A percentile compares a stretch with the other conserved stretches of the same genome.
phyloP scores from a whole-genome alignment of 768 basidiomycete species.

The Russula abietina region DNA sequence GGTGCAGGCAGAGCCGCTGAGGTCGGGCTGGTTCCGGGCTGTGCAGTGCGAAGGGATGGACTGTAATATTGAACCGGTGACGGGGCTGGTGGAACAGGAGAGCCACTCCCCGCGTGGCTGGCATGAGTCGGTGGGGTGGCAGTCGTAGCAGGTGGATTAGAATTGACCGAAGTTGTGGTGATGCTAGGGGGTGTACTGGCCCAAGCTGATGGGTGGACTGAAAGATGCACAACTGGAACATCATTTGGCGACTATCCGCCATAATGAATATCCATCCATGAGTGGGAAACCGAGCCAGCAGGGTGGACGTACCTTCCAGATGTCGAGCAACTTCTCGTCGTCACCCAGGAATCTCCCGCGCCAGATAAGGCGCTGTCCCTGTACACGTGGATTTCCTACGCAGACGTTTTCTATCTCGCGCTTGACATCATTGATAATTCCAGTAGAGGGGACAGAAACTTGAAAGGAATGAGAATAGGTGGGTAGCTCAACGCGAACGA shows the following conservation, averaged over 20 bases:
- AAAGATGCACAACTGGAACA: slow-evolving; percentile 60
- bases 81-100: neutral
- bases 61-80: neutral
- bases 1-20: neutral
- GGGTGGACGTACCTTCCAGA: slow-evolving; percentile 60
- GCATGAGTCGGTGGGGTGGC: slow-evolving; percentile 1
- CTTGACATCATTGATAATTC: slow-evolving; percentile 61
- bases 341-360: slow-evolving; percentile 62
- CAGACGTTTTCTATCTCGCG: slow-evolving; percentile 55
- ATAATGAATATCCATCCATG: neutral
- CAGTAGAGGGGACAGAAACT: slow-evolving; percentile 42
- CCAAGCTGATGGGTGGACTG: slow-evolving; percentile 80
- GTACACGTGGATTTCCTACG: slow-evolving; percentile 54
- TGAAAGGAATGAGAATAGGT: slow-evolving; percentile 62
- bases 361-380: slow-evolving; percentile 76
- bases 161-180: slow-evolving; percentile 22
- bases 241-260: slow-evolving; percentile 46
- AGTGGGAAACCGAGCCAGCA: neutral
- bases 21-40: neutral
- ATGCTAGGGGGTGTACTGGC: slow-evolving; percentile 45
- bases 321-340: slow-evolving; percentile 54
- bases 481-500: slow-evolving; percentile 68
- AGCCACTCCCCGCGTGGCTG: neutral
- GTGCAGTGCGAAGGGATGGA: neutral
- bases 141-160: slow-evolving; percentile 8